Base-by-base conservation (phyloP, 2,329 filamentous ascomycete species). In the Exophiala oligosperma region DNA sequence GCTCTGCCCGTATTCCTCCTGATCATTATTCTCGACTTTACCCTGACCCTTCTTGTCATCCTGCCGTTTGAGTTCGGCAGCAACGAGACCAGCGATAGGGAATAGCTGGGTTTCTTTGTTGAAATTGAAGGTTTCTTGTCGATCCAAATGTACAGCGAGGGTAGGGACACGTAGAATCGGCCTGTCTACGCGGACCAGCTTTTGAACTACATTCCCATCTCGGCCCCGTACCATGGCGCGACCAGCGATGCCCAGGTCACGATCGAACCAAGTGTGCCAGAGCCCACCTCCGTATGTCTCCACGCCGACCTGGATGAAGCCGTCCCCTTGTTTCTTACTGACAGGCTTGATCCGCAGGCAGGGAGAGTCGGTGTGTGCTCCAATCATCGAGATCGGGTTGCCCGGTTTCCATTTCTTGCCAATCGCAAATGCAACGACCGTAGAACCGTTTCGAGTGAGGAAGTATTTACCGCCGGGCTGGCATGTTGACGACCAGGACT, bases 191-290 rank as follows among this genome's bases (percentile, higher is more conserved):
- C 95, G 94, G 76, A 97, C 85, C 56, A 99, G 82, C 75, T 88
- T 92, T 76, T 91, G 89, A 62, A 87, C 84, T 64, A 96, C 90
- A 64, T 83, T 86, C 52, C 89, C 90, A 58, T 89, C 83, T 48
- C 82, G 82, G 57, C 87, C 86, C 67, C 84, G 86, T 56, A 94
- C 90, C 79, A 97, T 87, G 12, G 90, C 90, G 59, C 94, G 84
- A 7, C 94, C 94, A 32, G 94, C 94, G 54, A 97, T 86, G 67
- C 90, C 89, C 62, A 99, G 79, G 73, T 99, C 94, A 51, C 94
- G 87, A 74, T 99, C 94, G 71, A 99, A 99, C 94, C 86, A 99
- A 48, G 91, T 96, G 75, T 97, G 92, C 93, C 93, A 97, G 69
- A 97, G 87, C 56, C 94, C 94, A 61, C 94, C 94, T 53, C 94